Percentiles rank a stretch among this genome's conserved stretches.
Evolutionary conservation across 176 grass and related monocot genomes (phyloP).

Genomic region (Oryza coarctata): DNA sequence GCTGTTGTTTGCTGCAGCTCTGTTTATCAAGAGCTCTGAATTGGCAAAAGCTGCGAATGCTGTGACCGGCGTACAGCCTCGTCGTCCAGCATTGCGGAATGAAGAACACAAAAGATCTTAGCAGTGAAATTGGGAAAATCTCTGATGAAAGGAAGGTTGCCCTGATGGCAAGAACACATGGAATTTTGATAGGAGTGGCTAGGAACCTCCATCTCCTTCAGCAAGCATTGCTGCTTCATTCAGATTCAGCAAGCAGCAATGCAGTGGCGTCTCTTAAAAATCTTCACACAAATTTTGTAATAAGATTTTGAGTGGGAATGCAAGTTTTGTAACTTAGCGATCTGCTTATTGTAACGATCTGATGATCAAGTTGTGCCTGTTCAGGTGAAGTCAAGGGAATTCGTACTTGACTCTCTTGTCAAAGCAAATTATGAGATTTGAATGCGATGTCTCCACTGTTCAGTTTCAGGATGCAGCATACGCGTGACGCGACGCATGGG

Average conservation of each 20-base stretch:
- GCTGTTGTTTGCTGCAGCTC: not conserved
- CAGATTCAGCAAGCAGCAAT: not conserved
- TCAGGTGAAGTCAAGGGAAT: not conserved
- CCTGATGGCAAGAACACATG: not conserved
- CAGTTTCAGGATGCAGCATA: too few species aligned
- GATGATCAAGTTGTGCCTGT: not conserved
- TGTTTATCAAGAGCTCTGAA: not conserved
- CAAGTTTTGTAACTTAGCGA: constrained; percentile 23
- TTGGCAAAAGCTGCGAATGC: not conserved
- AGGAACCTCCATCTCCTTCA: not conserved
- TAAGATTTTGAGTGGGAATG: constrained; percentile 9
- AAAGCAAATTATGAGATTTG: not conserved
- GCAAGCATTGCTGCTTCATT: not conserved
- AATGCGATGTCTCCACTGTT: not conserved
- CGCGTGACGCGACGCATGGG: not conserved
- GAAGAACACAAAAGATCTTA: not conserved
- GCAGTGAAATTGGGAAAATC: not conserved
- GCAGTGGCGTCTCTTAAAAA: not conserved
- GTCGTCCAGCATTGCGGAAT: not conserved
- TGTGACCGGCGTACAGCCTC: not conserved
- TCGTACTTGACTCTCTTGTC: not conserved
- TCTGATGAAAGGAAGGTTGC: not conserved
- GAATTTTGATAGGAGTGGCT: not conserved
- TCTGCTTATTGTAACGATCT: not conserved
- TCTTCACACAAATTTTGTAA: constrained; percentile 29